Evolutionary conservation across 805 yeast species (phyloP).

Genomic region (Millerago galiae): DNA sequence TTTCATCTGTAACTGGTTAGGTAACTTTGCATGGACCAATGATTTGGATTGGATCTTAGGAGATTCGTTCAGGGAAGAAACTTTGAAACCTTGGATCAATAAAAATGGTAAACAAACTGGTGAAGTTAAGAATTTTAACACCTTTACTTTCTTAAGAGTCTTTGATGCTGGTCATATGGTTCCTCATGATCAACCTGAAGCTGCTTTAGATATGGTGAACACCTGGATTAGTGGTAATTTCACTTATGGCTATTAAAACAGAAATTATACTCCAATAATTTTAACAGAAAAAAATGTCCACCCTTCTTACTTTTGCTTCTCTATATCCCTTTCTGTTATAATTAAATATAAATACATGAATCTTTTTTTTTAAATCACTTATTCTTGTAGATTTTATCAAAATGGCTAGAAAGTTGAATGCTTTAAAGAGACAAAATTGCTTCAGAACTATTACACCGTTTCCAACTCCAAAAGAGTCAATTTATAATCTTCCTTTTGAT

Average conservation of each 20-base stretch:
- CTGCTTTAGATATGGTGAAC: constrained; percentile 63
- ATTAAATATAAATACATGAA: too few relatives aligned
- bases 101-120: constrained; percentile 48
- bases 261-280: neutral
- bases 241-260: constrained; percentile 9
- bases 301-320: neutral
- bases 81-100: constrained; percentile 36
- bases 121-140: constrained; percentile 62
- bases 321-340: too few relatives aligned
- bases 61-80: constrained; percentile 37
- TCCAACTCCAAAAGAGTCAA: neutral
- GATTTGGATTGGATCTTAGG: constrained; percentile 58
- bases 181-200: constrained; percentile 79
- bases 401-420: neutral
- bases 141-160: constrained; percentile 72
- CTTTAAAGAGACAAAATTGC: neutral
- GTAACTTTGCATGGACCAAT: constrained; percentile 74
- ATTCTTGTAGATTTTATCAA: neutral
- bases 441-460: neutral
- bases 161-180: constrained; percentile 91
- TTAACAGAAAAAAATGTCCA: neutral
- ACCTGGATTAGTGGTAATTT: constrained; percentile 59
- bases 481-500: neutral
- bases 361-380: too few relatives aligned
- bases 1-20: constrained; percentile 89